Evolutionary conservation across 1,284 basidiomycete genomes (phyloP).

Genomic region (Trametes sp.): DNA sequence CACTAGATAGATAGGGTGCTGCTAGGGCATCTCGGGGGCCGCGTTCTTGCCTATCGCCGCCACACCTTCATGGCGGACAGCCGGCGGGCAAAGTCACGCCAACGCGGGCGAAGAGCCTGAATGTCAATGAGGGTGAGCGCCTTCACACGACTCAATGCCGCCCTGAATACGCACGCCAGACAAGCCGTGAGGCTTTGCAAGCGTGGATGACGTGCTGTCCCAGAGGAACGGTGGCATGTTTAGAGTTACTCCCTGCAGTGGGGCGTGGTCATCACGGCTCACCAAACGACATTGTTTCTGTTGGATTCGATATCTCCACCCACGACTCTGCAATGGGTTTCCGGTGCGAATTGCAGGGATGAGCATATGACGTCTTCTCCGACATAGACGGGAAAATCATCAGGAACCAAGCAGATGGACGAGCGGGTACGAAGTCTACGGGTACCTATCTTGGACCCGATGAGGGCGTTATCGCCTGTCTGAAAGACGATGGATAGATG

Average conservation of each 20-base stretch:
- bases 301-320: too few species aligned
- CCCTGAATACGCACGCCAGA: slow-evolving; percentile 4
- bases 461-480: too few species aligned
- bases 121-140: background rate
- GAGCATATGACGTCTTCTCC: too few species aligned
- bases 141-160: background rate
- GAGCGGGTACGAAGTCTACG: too few species aligned
- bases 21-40: background rate
- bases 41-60: background rate
- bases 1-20: background rate
- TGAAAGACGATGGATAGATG: too few species aligned
- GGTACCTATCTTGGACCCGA: too few species aligned
- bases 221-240: background rate
- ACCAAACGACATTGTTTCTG: background rate
- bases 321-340: too few species aligned
- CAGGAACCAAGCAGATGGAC: too few species aligned
- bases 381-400: too few species aligned
- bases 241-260: background rate
- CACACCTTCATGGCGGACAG: background rate
- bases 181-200: background rate
- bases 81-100: slow-evolving; percentile 1
- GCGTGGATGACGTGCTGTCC: background rate
- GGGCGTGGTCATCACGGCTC: background rate
- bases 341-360: too few species aligned
- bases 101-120: background rate